Evolutionary conservation across 2,329 filamentous ascomycete species (phyloP).

Genomic region (Botrytis fabae): DNA sequence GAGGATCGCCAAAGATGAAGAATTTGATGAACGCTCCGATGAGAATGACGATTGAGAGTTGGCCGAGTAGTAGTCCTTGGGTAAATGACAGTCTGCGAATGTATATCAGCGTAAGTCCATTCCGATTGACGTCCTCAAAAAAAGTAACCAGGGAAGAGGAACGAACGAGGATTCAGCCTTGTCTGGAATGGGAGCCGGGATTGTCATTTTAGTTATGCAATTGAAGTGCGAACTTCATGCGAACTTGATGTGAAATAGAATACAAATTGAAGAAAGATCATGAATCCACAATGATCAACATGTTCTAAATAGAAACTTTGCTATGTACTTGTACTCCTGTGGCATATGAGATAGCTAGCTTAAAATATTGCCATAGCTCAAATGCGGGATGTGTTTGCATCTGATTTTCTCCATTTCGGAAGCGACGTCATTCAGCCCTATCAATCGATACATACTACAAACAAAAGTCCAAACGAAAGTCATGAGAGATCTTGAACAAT

Average conservation of each 20-base stretch:
- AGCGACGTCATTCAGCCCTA: slow-evolving; percentile 20
- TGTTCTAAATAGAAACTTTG: neutral
- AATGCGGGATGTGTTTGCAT: slow-evolving; percentile 13
- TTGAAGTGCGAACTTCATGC: neutral
- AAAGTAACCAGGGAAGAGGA: slow-evolving; percentile 20
- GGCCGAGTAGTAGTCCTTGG: slow-evolving; percentile 88
- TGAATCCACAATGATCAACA: neutral
- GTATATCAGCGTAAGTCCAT: slow-evolving; percentile 2
- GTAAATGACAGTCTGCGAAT: slow-evolving; percentile 78
- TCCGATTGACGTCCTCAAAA: slow-evolving; percentile 9
- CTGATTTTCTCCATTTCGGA: slow-evolving; percentile 11
- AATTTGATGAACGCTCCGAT: slow-evolving; percentile 98
- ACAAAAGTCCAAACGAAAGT: neutral
- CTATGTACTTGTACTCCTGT: neutral
- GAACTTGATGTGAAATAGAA: neutral
- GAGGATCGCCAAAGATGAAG: slow-evolving; percentile 97
- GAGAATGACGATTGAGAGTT: slow-evolving; percentile 87
- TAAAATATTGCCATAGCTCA: neutral
- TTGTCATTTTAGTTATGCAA: slow-evolving; percentile 17
- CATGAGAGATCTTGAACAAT: neutral
- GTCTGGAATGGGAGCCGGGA: slow-evolving; percentile 16
- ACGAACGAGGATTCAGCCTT: slow-evolving; percentile 47
- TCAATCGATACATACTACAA: neutral
- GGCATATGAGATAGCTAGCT: neutral
- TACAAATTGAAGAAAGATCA: neutral